Evolutionary conservation across 1,284 basidiomycete genomes (phyloP), one percentile per base, ranked within the genome.

Genomic region (Pholiota adiposa): DNA sequence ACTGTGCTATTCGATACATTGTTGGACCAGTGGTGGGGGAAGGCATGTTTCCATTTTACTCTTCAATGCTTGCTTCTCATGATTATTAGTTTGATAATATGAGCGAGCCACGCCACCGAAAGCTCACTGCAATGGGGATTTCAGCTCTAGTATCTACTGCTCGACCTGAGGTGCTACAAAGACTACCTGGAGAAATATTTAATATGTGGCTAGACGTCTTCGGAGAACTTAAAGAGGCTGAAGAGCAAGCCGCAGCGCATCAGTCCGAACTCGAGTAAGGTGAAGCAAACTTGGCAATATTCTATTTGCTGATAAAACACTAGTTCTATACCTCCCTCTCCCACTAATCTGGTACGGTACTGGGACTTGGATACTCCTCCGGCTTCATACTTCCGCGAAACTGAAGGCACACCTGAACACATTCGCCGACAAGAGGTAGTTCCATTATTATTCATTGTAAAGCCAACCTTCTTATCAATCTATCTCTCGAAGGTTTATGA

Each of bases 141-240:
- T 89, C 89, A 6, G 79, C 81, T 31, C 79, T 94, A 4, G 86
- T 92, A 43, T 83, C 91, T 1, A 88, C 90, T 0, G 87, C 84
- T 34, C 80, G 83, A 23, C 80, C 80, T 3, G 88, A 91, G 64
- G 86, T 92, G n/a, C 80, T 94, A 18, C 77, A 84, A 46, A 82
- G 90, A 34, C 76, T 94, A 21, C 80, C 84, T 12, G 83, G 81
- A 4, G 92, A 94, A 67, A 85, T 92, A 63, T 93, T 93, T 75
- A 95, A 95, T 70, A 78, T 96, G 43, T 96, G 94, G 92, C 78
- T 94, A 50, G 94, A 96, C 67, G 93, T 96, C 4, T 89, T 96
- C 44, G 91, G 89, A 11, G 94, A 96, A 72, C 80, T 95, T 56
- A 91, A 87, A 69, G 92, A 95, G 72, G 86, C 86, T 0, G 75